These are phyloP conservation scores for Myxozyma neotropica DNA, from an alignment of 805 yeast genomes.

Conservation along the genomic window DNA sequence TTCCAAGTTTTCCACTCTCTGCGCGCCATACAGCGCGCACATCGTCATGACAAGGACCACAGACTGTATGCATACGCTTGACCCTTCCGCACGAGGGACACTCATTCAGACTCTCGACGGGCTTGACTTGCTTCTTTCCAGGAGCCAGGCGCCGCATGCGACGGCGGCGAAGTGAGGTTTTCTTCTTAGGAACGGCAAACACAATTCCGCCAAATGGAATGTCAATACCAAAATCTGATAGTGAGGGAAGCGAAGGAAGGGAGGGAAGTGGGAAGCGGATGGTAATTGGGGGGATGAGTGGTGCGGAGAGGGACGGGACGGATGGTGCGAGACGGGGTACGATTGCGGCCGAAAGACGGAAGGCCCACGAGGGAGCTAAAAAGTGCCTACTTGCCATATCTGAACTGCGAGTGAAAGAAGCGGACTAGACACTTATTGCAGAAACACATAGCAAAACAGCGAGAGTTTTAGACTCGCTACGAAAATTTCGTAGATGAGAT, in stretches of 20 bases:
- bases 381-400: constrained; percentile 10
- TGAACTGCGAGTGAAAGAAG: too few species aligned
- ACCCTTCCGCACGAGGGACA: constrained; percentile 96
- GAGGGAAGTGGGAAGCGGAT: constrained; percentile 27
- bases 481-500: not conserved
- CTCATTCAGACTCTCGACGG: constrained; percentile 73
- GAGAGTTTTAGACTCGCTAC: not conserved
- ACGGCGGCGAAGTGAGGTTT: constrained; percentile 81
- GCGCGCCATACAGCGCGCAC: constrained; percentile 73
- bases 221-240: constrained; percentile 42
- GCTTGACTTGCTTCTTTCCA: constrained; percentile 77
- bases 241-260: constrained; percentile 15
- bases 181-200: constrained; percentile 92
- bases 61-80: constrained; percentile 85
- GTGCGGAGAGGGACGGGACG: constrained; percentile 3
- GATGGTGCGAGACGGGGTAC: constrained; percentile 13
- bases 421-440: too few species aligned
- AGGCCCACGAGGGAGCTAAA: constrained; percentile 6
- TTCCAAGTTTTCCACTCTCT: constrained; percentile 21
- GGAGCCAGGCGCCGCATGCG: constrained; percentile 82
- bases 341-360: constrained; percentile 12
- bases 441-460: not conserved
- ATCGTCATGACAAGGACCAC: constrained; percentile 89
- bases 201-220: constrained; percentile 61
- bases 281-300: constrained; percentile 16